phyloP scores from a whole-genome alignment of 192 early-diverging fungal species.

The Umbelopsis isabellina region DNA sequence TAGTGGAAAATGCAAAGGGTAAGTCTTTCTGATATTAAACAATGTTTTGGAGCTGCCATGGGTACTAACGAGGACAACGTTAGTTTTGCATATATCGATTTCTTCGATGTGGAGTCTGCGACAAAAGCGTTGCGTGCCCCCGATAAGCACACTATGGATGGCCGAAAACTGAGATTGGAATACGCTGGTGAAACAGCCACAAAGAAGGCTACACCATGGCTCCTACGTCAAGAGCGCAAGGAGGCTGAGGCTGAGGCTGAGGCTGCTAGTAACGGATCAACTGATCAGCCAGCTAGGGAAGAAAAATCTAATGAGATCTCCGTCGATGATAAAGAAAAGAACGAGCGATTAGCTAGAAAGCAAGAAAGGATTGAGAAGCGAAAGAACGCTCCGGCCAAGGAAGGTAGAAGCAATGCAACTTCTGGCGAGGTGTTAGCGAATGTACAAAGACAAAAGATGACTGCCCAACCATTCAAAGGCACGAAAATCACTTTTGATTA shows the following conservation, averaged over 20 bases:
- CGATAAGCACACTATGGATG: constrained; percentile 56
- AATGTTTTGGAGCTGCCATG: not conserved
- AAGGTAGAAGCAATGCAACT: constrained; percentile 19
- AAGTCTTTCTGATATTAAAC: constrained; percentile 12
- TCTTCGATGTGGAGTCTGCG: constrained; percentile 61
- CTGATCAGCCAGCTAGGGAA: constrained; percentile 15
- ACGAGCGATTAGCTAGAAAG: constrained; percentile 35
- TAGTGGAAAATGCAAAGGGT: constrained; percentile 78
- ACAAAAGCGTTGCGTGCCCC: constrained; percentile 63
- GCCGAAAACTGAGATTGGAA: constrained; percentile 64
- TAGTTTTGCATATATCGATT: constrained; percentile 75
- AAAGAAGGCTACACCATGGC: constrained; percentile 65
- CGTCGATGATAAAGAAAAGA: constrained; percentile 28
- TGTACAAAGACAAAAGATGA: constrained; percentile 45
- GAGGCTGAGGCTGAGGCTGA: constrained; percentile 42
- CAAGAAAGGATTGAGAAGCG: constrained; percentile 28
- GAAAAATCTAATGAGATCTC: constrained; percentile 20
- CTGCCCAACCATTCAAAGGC: constrained; percentile 66
- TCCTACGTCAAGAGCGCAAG: constrained; percentile 50
- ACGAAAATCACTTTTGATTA: constrained; percentile 68
- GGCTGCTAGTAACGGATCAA: constrained; percentile 31
- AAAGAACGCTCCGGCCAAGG: constrained; percentile 20
- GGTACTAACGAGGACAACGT: not conserved
- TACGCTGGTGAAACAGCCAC: constrained; percentile 72
- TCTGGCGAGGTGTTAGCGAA: constrained; percentile 50